Percentiles rank a stretch among this genome's conserved stretches.
phyloP scores from a whole-genome alignment of 179 eudicot species.

The Nepenthes alata region DNA sequence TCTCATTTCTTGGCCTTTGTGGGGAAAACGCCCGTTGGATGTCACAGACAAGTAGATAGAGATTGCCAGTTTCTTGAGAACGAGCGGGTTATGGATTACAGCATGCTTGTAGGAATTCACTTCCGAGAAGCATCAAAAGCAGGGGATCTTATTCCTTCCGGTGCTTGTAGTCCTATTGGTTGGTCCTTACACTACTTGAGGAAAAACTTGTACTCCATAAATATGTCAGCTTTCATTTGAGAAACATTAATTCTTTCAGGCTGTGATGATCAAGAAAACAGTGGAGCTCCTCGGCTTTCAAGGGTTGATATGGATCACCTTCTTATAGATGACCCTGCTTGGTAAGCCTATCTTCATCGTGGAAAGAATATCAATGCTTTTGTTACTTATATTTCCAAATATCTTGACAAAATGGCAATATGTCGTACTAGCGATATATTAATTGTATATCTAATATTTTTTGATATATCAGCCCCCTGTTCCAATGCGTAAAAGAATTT shows the following conservation, averaged over 20 bases:
- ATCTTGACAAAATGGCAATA: no score
- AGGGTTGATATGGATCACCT: slow-evolving; percentile 56
- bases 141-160: slow-evolving; percentile 45
- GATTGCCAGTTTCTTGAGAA: slow-evolving; percentile 89
- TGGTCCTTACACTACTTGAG: not conserved
- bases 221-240: not conserved
- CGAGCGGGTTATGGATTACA: slow-evolving; percentile 92
- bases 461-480: no score
- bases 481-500: no score
- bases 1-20: not conserved
- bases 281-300: slow-evolving; percentile 46
- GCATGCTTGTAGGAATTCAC: slow-evolving; percentile 79
- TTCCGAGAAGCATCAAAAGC: slow-evolving; percentile 61
- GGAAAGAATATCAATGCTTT: no score
- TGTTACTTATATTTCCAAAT: not conserved
- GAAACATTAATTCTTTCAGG: slow-evolving; percentile 13
- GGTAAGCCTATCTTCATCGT: slow-evolving; percentile 27
- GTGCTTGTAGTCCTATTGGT: slow-evolving; percentile 49
- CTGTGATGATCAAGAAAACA: slow-evolving; percentile 37
- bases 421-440: no score
- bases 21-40: not conserved
- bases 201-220: not conserved
- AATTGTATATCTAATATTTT: no score
- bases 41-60: slow-evolving; percentile 69
- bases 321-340: slow-evolving; percentile 46